These are phyloP conservation scores for Pseudogymnoascus destructans DNA, from an alignment of 2,329 filamentous ascomycete genomes.

Conservation along the genomic window DNA sequence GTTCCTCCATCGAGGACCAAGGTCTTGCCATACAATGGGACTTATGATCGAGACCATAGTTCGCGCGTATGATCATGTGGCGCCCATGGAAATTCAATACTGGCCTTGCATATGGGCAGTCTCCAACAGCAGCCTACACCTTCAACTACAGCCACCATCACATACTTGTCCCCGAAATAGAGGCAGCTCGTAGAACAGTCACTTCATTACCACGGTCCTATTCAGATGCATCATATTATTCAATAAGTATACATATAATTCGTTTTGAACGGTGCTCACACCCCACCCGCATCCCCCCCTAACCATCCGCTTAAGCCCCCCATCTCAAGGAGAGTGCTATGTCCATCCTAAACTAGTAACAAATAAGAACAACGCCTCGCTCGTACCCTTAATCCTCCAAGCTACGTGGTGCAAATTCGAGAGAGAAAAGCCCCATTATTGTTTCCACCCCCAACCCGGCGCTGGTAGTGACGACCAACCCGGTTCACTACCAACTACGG, in stretches of 20 bases:
- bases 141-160: neutral
- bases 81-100: neutral
- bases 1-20: neutral
- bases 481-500: neutral
- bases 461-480: neutral
- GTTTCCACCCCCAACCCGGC: neutral
- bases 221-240: constrained; percentile 5
- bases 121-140: neutral
- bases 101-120: too few species aligned
- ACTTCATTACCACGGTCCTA: neutral
- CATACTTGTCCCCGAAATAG: neutral
- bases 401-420: constrained; percentile 1
- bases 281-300: neutral
- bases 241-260: constrained; percentile 8
- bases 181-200: neutral
- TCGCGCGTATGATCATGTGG: neutral
- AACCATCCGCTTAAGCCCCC: constrained; percentile 2
- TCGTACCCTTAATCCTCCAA: neutral
- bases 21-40: neutral
- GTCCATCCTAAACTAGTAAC: constrained; percentile 8
- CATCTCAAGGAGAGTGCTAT: constrained; percentile 6
- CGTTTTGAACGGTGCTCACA: neutral
- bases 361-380: constrained; percentile 6
- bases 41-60: neutral
- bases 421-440: neutral